Evolutionary conservation across 2,329 filamentous ascomycete genomes (phyloP), one percentile per base, ranked within the genome.

Genomic region (Diplodia scrobiculata): DNA sequence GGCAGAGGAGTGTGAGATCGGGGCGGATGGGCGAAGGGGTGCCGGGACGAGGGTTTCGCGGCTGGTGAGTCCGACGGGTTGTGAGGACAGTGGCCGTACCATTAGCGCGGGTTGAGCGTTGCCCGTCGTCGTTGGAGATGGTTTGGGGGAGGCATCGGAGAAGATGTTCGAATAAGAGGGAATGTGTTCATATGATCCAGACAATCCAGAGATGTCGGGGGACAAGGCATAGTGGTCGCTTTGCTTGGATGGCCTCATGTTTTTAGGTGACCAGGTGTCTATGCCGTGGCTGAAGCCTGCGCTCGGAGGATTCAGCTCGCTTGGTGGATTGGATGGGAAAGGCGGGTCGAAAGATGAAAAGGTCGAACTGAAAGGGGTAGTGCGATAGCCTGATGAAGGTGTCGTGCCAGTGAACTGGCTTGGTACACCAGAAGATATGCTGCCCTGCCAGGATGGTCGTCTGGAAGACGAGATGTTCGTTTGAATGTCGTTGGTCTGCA

Each of bases 321-420:
- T 32, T n/a, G 27, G 27, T 11, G 38, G 55, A 25, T 48, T 3
- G 0, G 25, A 34, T 2, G 55, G 34, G 3, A 4, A 17, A 0
- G 55, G 25, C 4, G 55, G 34, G 19, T 14, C 21, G 9, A 41
- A 47, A 5, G 38, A 17, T 17, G 38, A 4, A 9, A 32, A 25
- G 10, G 17, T 48, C 25, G 17, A 48, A 19, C 55, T 59, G 25
- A 27, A 59, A 11, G 38, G 34, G 27, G 53, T 41, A 10, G 2
- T 10, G 25, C 2, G 14, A 3, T 19, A 10, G 14, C 34, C 11
- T 9, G 29, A 38, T 17, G 19, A 32, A 0, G 55, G n/a, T 27
- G 53, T 58, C 25, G 53, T 19, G 25, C 55, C 27, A 9, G 55
- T 19, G 55, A 10, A 7, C 17, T 59, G 55, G 17, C 55, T 59